A percentile compares a stretch with the other conserved stretches of the same genome.
Conservation (phyloP, 2,329 filamentous ascomycete species). For the Claviceps sp. region DNA sequence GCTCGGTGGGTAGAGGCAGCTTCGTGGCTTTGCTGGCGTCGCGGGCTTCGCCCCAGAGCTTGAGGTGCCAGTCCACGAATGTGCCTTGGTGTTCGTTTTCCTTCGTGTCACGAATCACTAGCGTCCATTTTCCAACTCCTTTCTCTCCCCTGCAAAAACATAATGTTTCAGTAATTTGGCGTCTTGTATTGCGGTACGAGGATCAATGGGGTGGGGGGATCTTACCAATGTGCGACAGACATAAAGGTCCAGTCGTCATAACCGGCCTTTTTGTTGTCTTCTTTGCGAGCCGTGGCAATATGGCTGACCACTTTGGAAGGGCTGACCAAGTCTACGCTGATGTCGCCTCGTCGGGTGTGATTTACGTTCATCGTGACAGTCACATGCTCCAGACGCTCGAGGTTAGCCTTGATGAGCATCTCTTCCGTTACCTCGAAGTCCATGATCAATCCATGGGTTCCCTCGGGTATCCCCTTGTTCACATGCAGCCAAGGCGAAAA, state of each 20-base stretch:
- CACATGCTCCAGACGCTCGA: conserved; percentile 83
- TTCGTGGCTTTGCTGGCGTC: conserved; percentile 59
- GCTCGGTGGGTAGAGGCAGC: conserved; percentile 68
- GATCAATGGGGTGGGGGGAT: not conserved
- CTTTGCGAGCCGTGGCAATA: conserved; percentile 59
- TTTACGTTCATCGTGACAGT: conserved; percentile 95
- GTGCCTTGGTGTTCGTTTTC: conserved; percentile 64
- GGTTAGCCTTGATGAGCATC: conserved; percentile 69
- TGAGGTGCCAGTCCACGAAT: conserved; percentile 85
- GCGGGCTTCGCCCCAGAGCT: conserved; percentile 82
- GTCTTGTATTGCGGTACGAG: not conserved
- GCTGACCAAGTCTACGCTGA: conserved; percentile 84
- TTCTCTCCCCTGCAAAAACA: conserved; percentile 57
- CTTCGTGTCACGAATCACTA: conserved; percentile 74
- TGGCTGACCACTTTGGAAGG: conserved; percentile 72
- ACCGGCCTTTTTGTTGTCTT: conserved; percentile 53
- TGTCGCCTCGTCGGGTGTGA: conserved; percentile 74
- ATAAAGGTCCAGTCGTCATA: conserved; percentile 98
- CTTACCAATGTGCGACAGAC: conserved; percentile 90
- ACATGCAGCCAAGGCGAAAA: conserved; percentile 91
- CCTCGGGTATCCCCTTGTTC: conserved; percentile 73
- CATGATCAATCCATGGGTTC: conserved; percentile 63
- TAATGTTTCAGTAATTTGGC: not conserved
- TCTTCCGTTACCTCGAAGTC: conserved; percentile 71
- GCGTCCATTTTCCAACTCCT: conserved; percentile 79